These are phyloP conservation scores for Rhodotorula sp. DNA, from an alignment of 1,284 basidiomycete genomes.

Conservation along the genomic window DNA sequence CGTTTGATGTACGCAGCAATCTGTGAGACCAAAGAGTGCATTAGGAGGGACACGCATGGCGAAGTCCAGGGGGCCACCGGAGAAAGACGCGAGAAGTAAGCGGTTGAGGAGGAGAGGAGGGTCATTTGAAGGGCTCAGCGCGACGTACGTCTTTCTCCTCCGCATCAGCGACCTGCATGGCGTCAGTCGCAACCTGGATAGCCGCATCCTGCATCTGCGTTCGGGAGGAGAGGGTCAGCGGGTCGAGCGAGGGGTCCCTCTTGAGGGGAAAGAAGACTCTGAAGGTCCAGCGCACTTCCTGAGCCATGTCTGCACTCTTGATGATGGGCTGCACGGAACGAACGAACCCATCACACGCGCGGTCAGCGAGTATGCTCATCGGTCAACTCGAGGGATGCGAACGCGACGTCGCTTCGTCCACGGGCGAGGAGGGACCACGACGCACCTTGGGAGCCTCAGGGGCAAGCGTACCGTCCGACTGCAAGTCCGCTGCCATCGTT, in stretches of 20 bases:
- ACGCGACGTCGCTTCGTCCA: background rate
- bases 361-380: background rate
- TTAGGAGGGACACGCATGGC: too few relatives aligned
- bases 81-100: background rate
- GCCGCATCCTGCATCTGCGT: slow-evolving; percentile 80
- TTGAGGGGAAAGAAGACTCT: too few relatives aligned
- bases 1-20: slow-evolving; percentile 97
- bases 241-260: background rate
- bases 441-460: slow-evolving; percentile 7
- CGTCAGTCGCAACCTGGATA: slow-evolving; percentile 79
- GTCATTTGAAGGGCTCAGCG: background rate
- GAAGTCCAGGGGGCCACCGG: too few relatives aligned
- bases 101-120: too few relatives aligned
- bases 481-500: background rate
- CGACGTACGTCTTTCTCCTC: slow-evolving; percentile 37
- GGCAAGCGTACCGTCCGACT: background rate
- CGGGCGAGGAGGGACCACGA: background rate
- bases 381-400: background rate
- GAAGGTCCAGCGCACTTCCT: slow-evolving; percentile 56
- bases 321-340: slow-evolving; percentile 66
- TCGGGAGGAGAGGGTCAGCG: background rate
- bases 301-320: slow-evolving; percentile 95
- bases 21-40: slow-evolving; percentile 48
- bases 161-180: slow-evolving; percentile 71
- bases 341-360: background rate